Evolutionary conservation across 371 early-diverging fungal species (phyloP), one percentile per base, ranked within the genome.

Genomic region (Catenaria anguillulae): DNA sequence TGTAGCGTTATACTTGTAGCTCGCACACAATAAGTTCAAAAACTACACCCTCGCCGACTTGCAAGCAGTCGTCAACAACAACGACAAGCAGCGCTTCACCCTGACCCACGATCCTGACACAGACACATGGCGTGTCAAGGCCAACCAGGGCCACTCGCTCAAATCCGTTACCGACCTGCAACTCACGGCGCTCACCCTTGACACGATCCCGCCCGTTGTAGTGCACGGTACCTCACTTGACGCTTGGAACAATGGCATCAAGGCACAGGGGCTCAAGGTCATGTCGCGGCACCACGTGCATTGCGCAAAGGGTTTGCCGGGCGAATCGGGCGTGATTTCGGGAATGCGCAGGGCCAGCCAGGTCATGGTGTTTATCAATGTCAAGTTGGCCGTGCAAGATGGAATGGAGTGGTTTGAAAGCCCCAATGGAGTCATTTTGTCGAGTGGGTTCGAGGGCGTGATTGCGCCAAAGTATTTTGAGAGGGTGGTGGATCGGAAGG

Each of bases 251-350:
- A n/a, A 42, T 1, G n/a, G 23, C 26, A 31, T 71, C 69, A 78
- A 64, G 55, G 54, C 64, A 15, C 56, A 76, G 13, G 92, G 92
- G 1, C 72, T 93, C 31, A 76, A 71, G 10, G 70, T 65, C 29
- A 93, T 93, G 93, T 58, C 56, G n/a, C 80, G 95, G 43, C 85
- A 85, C 52, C 92, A 94, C 73, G 89, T 94, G 55, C 95, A 94
- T 65, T 82, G 87, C 68, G 89, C 93, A 0, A 60, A 75, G 2
- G 92, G 92, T 0, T 66, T 80, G 55, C 82, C 76, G 0, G 84
- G 83, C 15, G 82, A 81, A 26, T 66, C 71, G 23, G 80, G 73
- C 1, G 90, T 89, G 21, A 82, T 80, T 60, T 89, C 88, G 66
- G 86, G 83, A 34, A 89, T 93, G 83, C 73, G 92, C 21, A 64